These are phyloP conservation scores for Suillus occidentalis DNA, from an alignment of 768 basidiomycete species.

Conservation along the genomic window DNA sequence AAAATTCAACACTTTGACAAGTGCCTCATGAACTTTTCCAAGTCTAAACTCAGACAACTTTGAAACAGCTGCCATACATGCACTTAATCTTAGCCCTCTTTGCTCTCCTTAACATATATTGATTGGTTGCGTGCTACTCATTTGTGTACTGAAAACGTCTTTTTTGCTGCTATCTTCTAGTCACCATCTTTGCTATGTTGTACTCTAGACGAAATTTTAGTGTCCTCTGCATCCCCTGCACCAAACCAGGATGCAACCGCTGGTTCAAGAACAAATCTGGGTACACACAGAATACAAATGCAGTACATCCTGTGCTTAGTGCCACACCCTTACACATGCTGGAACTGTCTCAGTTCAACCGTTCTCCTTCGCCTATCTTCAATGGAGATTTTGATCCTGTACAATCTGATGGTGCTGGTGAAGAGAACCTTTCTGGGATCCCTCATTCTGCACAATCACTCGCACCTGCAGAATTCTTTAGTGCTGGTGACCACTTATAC, in stretches of 20 bases:
- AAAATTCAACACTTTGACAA: not conserved
- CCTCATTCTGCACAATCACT: no score
- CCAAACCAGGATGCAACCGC: not conserved
- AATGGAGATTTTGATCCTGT: no score
- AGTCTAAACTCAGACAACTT: not conserved
- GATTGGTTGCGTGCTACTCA: no score
- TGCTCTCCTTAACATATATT: not conserved
- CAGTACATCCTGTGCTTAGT: not conserved
- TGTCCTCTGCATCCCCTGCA: not conserved
- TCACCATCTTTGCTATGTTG: constrained; percentile 10
- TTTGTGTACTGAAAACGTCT: no score
- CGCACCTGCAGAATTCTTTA: not conserved
- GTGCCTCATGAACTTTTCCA: not conserved
- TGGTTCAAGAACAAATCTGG: constrained; percentile 7
- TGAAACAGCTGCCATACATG: not conserved
- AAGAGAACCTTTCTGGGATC: no score
- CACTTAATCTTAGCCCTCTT: not conserved
- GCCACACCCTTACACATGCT: not conserved
- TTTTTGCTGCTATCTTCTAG: no score
- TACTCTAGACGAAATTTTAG: constrained; percentile 1
- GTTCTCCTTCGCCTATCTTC: not conserved
- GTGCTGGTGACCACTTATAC: not conserved
- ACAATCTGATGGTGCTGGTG: no score
- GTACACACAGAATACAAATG: not conserved
- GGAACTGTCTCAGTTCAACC: not conserved